Evolutionary conservation across 2,329 filamentous ascomycete genomes (phyloP).

Genomic region (Paraphaeosphaeria sporulosa): DNA sequence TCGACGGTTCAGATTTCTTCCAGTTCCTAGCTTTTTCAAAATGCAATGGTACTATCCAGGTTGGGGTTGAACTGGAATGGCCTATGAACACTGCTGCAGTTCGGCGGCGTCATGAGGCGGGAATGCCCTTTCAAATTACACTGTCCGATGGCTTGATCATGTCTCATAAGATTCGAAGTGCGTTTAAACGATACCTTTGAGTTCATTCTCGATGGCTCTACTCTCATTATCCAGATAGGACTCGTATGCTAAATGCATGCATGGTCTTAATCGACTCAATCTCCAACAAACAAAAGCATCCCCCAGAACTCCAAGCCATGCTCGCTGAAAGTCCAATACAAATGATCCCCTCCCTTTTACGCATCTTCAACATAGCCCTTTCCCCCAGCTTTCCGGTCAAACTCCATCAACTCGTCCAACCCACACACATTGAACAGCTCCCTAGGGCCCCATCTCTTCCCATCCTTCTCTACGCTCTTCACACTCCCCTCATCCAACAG

Average conservation of each 20-base stretch:
- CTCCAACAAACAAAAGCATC: background rate
- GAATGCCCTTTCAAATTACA: too few relatives aligned
- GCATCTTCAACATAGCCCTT: conserved; percentile 37
- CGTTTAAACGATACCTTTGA: too few relatives aligned
- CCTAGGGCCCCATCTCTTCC: conserved; percentile 55
- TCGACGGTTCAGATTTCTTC: background rate
- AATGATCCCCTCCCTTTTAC: background rate
- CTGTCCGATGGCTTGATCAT: too few relatives aligned
- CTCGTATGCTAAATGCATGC: background rate
- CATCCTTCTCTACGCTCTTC: conserved; percentile 48
- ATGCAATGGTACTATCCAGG: too few relatives aligned
- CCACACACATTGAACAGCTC: conserved; percentile 63
- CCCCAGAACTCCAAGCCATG: background rate
- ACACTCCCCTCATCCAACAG: conserved; percentile 37
- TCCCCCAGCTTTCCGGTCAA: conserved; percentile 58
- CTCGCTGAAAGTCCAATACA: background rate
- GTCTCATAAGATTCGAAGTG: too few relatives aligned
- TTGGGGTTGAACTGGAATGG: background rate
- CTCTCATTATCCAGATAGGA: too few relatives aligned
- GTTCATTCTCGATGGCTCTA: too few relatives aligned
- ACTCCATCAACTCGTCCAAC: conserved; percentile 58
- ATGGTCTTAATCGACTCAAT: background rate
- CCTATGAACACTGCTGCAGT: background rate
- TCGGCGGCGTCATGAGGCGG: too few relatives aligned
- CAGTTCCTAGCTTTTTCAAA: background rate